A percentile compares a stretch with the other conserved stretches of the same genome.
These are phyloP conservation scores for Mortierella sp. DNA, from an alignment of 371 early-diverging fungal species.

Conservation along the genomic window DNA sequence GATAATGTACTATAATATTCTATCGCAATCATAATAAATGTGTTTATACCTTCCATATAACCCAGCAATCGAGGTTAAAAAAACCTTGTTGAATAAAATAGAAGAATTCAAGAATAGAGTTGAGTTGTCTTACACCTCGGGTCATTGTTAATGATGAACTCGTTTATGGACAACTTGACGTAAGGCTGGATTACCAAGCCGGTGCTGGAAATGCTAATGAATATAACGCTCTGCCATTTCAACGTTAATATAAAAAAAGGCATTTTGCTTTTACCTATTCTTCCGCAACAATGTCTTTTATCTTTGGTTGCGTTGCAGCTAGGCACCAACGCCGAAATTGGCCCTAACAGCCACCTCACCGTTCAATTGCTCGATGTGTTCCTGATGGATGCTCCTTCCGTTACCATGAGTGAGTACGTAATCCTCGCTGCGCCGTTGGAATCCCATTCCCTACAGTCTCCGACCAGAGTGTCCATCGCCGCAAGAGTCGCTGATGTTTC, in stretches of 20 bases:
- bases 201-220: not conserved
- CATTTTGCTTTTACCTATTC: not conserved
- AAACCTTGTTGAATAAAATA: no score
- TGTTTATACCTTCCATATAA: not conserved
- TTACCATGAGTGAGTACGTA: constrained; percentile 21
- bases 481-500: constrained; percentile 17
- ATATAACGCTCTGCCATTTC: not conserved
- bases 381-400: constrained; percentile 30
- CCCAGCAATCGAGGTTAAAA: no score
- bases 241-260: not conserved
- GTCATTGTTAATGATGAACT: constrained; percentile 3
- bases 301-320: constrained; percentile 19
- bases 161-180: not conserved
- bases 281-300: constrained; percentile 8
- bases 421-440: constrained; percentile 1
- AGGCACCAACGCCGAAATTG: not conserved
- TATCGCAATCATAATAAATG: not conserved
- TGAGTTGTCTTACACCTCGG: not conserved
- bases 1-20: not conserved
- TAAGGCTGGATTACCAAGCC: not conserved
- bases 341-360: constrained; percentile 19
- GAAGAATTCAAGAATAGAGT: no score
- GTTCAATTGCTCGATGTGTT: constrained; percentile 35
- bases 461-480: constrained; percentile 12
- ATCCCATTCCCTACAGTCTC: constrained; percentile 21